These are phyloP conservation scores for Aspergillus heteromorphus DNA, from an alignment of 495 filamentous ascomycete genomes.

Conservation along the genomic window DNA sequence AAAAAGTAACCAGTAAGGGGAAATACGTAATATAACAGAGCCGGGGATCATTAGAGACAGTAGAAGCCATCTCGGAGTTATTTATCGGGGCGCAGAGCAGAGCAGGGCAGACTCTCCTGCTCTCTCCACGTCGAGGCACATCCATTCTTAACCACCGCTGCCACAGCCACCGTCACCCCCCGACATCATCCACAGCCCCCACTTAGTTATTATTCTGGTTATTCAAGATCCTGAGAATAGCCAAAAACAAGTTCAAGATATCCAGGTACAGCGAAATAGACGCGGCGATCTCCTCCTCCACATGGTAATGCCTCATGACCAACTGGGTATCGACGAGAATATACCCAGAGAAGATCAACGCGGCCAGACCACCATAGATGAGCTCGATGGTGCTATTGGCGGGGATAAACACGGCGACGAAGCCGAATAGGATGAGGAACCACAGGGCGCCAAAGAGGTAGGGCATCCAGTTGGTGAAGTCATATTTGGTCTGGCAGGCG, in stretches of 20 bases:
- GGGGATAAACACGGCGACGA: slow-evolving; percentile 83
- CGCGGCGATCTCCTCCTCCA: slow-evolving; percentile 98
- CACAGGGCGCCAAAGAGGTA: slow-evolving; percentile 89
- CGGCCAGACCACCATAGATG: slow-evolving; percentile 71
- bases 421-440: slow-evolving; percentile 86
- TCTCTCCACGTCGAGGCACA: no score
- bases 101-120: no score
- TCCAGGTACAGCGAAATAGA: slow-evolving; percentile 94
- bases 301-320: slow-evolving; percentile 89
- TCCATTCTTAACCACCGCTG: background rate
- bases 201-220: slow-evolving; percentile 75
- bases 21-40: no score
- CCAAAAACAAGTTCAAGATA: slow-evolving; percentile 93
- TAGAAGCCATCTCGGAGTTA: no score
- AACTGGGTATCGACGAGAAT: slow-evolving; percentile 96
- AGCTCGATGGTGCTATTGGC: slow-evolving; percentile 72
- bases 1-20: no score
- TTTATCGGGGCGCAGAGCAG: no score
- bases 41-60: no score
- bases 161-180: background rate
- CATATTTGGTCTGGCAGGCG: slow-evolving; percentile 96
- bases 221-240: slow-evolving; percentile 86
- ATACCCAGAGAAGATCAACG: slow-evolving; percentile 87
- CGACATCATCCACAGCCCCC: background rate
- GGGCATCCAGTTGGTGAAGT: slow-evolving; percentile 95